Evolutionary conservation across 345 rosid species (phyloP).

Genomic region (Firmiana major): DNA sequence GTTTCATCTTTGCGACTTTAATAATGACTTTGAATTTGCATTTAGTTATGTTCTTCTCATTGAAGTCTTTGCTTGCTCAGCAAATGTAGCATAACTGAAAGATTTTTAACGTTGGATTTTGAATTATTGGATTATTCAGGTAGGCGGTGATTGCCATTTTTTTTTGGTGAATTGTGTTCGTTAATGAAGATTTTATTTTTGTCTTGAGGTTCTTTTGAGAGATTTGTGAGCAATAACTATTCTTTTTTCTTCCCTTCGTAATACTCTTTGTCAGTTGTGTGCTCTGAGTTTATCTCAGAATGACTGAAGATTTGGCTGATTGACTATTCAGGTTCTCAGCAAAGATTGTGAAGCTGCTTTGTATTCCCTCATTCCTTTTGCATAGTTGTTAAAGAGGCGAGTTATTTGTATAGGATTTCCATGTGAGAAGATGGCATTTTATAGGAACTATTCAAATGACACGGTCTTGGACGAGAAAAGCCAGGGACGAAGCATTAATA

Average conservation of each 20-base stretch:
- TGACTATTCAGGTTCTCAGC: slow-evolving; percentile 23
- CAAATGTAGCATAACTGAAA: neutral
- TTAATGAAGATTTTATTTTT: neutral
- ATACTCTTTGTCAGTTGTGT: neutral
- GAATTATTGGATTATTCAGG: neutral
- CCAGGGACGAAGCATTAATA: slow-evolving; percentile 39
- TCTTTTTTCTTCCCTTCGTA: neutral
- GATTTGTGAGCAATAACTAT: neutral
- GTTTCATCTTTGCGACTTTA: neutral
- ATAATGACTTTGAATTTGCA: slow-evolving; percentile 1
- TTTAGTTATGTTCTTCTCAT: neutral
- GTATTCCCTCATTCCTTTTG: neutral
- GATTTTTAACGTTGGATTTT: neutral
- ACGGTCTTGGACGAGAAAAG: slow-evolving; percentile 61
- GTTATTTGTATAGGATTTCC: slow-evolving; percentile 26
- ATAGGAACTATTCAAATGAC: slow-evolving; percentile 63
- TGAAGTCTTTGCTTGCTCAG: neutral
- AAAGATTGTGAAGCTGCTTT: slow-evolving; percentile 11
- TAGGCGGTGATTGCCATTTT: neutral
- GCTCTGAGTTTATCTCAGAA: neutral
- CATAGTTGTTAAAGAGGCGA: neutral
- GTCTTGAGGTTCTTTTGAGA: neutral
- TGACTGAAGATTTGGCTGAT: neutral
- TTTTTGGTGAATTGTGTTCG: slow-evolving; percentile 9
- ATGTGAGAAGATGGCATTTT: slow-evolving; percentile 82